phyloP scores from a whole-genome alignment of 768 basidiomycete species.

The Porpolomopsis calyptriformis region DNA sequence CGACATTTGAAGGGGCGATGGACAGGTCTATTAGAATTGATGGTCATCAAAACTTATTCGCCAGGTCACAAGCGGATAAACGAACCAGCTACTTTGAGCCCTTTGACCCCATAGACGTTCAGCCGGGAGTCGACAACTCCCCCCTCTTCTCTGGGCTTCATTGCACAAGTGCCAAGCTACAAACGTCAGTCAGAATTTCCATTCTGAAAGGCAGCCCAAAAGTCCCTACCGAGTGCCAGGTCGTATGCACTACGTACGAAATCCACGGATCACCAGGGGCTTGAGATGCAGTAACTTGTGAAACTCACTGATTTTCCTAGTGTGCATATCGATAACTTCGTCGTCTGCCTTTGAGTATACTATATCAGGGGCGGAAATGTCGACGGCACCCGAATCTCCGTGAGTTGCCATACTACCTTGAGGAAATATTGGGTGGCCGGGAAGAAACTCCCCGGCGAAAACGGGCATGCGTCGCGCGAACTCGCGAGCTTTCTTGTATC shows the following conservation, averaged over 20 bases:
- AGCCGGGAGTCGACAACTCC: conserved; percentile 56
- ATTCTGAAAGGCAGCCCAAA: neutral
- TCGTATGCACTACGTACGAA: conserved; percentile 26
- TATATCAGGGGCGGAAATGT: conserved; percentile 26
- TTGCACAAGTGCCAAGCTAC: conserved; percentile 56
- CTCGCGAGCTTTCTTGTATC: conserved; percentile 48
- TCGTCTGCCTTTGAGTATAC: conserved; percentile 33
- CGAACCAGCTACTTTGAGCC: conserved; percentile 49
- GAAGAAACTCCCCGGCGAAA: conserved; percentile 29
- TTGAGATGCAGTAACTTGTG: neutral
- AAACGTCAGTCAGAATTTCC: neutral
- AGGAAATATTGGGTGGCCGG: conserved; percentile 29
- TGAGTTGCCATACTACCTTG: conserved; percentile 23
- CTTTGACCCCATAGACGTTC: conserved; percentile 50
- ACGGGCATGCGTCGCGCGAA: conserved; percentile 40
- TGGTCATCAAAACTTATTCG: neutral
- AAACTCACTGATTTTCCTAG: conserved; percentile 23
- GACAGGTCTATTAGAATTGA: conserved; percentile 17
- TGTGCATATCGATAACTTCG: conserved; percentile 30
- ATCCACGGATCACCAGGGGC: neutral
- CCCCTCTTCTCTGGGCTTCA: conserved; percentile 47
- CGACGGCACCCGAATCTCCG: conserved; percentile 21
- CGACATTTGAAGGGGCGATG: conserved; percentile 23
- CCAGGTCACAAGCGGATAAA: neutral
- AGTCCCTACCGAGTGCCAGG: conserved; percentile 35